Conservation (phyloP, 805 yeast genomes). For the Cyberlindnera xishuangbannaensis region DNA sequence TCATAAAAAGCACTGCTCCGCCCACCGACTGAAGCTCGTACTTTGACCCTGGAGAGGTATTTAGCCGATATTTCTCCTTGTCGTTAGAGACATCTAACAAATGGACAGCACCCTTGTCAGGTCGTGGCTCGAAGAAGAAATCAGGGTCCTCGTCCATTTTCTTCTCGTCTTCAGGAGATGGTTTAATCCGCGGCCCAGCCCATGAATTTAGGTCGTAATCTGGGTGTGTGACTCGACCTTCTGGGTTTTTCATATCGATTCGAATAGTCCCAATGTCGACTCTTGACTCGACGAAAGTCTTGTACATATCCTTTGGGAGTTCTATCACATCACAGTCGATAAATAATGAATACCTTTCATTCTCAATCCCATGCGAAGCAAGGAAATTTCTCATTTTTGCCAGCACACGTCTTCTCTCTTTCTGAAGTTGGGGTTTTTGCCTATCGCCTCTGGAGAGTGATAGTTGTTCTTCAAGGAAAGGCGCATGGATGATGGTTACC, state of each 20-base stretch:
- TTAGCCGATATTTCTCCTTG: slow-evolving; percentile 11
- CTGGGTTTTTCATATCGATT: slow-evolving; percentile 20
- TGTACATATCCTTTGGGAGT: slow-evolving; percentile 22
- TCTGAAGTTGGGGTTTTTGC: slow-evolving; percentile 18
- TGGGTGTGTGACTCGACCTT: slow-evolving; percentile 8
- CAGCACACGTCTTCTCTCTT: slow-evolving; percentile 20
- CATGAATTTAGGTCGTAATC: slow-evolving; percentile 33
- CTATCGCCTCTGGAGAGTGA: slow-evolving; percentile 13
- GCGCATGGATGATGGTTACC: slow-evolving; percentile 23
- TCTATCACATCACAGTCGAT: slow-evolving; percentile 28
- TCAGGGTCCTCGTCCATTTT: slow-evolving; percentile 12
- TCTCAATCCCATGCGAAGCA: slow-evolving; percentile 17
- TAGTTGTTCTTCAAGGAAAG: slow-evolving; percentile 11
- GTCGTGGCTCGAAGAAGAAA: slow-evolving; percentile 14
- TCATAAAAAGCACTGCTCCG: slow-evolving; percentile 43
- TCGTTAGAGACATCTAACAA: slow-evolving; percentile 10
- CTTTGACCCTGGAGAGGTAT: slow-evolving; percentile 1
- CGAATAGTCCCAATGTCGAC: slow-evolving; percentile 29
- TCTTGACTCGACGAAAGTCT: slow-evolving; percentile 19
- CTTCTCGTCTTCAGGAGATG: slow-evolving; percentile 19
- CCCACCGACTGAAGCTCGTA: slow-evolving; percentile 43
- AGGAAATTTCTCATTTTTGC: slow-evolving; percentile 25
- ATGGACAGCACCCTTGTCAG: slow-evolving; percentile 10
- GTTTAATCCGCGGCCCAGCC: slow-evolving; percentile 27
- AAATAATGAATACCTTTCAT: slow-evolving; percentile 27